These are phyloP conservation scores for Debaryomyces sp. DNA, from an alignment of 1,139 yeast species.

Conservation along the genomic window DNA sequence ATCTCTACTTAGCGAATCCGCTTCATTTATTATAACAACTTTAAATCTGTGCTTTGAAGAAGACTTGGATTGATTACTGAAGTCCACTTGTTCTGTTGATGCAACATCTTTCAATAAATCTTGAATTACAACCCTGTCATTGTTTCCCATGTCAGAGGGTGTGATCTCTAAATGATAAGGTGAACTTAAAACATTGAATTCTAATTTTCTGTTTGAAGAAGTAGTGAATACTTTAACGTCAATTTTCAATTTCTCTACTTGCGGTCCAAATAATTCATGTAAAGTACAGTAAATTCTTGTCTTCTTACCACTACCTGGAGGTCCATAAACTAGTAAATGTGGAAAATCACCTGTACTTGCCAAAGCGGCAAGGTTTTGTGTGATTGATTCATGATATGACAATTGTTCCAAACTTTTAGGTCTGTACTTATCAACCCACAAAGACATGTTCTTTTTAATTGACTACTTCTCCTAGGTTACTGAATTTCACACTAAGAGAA, in stretches of 20 bases:
- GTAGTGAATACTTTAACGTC: slow-evolving; percentile 86
- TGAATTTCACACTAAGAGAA: background rate
- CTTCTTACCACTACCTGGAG: slow-evolving; percentile 96
- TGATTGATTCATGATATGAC: slow-evolving; percentile 67
- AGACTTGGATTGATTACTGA: slow-evolving; percentile 40
- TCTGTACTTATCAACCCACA: slow-evolving; percentile 96
- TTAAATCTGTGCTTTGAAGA: slow-evolving; percentile 72
- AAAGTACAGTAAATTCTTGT: slow-evolving; percentile 86
- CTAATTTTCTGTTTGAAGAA: slow-evolving; percentile 71
- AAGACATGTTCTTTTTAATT: slow-evolving; percentile 55
- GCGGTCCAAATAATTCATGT: slow-evolving; percentile 78
- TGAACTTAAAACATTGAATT: slow-evolving; percentile 87
- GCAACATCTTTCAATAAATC: slow-evolving; percentile 93
- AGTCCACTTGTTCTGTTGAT: slow-evolving; percentile 91
- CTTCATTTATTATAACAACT: slow-evolving; percentile 92
- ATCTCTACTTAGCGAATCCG: slow-evolving; percentile 88
- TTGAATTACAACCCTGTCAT: slow-evolving; percentile 92
- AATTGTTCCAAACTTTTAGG: slow-evolving; percentile 69
- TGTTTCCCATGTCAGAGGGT: slow-evolving; percentile 95
- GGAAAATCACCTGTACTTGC: slow-evolving; percentile 88
- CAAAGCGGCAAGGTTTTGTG: slow-evolving; percentile 64
- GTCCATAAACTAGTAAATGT: slow-evolving; percentile 89
- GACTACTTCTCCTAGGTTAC: background rate
- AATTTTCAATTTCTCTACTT: slow-evolving; percentile 80
- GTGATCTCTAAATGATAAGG: slow-evolving; percentile 93